phyloP scores from a whole-genome alignment of 768 basidiomycete species.

The Mycena kentingensis region DNA sequence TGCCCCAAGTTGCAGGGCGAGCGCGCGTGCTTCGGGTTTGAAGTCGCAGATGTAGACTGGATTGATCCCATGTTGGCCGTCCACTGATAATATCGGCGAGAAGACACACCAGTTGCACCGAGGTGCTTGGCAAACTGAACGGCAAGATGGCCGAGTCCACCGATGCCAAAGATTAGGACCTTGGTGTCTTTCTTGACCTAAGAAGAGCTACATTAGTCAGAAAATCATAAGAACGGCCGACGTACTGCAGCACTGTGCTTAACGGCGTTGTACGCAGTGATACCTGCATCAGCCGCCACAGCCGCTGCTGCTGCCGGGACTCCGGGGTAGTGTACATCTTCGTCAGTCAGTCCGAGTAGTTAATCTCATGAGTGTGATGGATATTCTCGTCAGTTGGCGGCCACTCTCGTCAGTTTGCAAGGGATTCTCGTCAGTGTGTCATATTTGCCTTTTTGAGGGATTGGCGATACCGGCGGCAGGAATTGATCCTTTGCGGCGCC shows the following conservation, averaged over 20 bases:
- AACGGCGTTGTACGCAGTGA: slow-evolving; percentile 21
- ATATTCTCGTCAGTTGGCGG: too few relatives aligned
- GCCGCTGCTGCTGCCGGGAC: slow-evolving; percentile 17
- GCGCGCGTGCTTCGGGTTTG: too few relatives aligned
- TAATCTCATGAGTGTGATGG: too few relatives aligned
- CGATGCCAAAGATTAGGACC: slow-evolving; percentile 21
- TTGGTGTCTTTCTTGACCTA: slow-evolving; percentile 17
- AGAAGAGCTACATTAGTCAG: not conserved
- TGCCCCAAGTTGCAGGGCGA: slow-evolving; percentile 26
- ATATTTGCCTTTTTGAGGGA: too few relatives aligned
- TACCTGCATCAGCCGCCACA: slow-evolving; percentile 19
- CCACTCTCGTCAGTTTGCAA: too few relatives aligned
- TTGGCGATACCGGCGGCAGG: too few relatives aligned
- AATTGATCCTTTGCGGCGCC: too few relatives aligned
- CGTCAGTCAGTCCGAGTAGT: too few relatives aligned
- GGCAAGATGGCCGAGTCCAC: slow-evolving; percentile 19
- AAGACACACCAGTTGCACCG: slow-evolving; percentile 22
- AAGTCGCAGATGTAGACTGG: slow-evolving; percentile 25
- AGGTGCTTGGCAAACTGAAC: slow-evolving; percentile 26
- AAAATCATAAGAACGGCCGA: not conserved
- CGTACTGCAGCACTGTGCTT: slow-evolving; percentile 15
- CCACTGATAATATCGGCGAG: too few relatives aligned
- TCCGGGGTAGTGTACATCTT: slow-evolving; percentile 14
- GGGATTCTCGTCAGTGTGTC: too few relatives aligned
- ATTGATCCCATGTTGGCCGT: not conserved